Evolutionary conservation across 2,329 filamentous ascomycete species (phyloP).

Genomic region (Fusarium coicis): DNA sequence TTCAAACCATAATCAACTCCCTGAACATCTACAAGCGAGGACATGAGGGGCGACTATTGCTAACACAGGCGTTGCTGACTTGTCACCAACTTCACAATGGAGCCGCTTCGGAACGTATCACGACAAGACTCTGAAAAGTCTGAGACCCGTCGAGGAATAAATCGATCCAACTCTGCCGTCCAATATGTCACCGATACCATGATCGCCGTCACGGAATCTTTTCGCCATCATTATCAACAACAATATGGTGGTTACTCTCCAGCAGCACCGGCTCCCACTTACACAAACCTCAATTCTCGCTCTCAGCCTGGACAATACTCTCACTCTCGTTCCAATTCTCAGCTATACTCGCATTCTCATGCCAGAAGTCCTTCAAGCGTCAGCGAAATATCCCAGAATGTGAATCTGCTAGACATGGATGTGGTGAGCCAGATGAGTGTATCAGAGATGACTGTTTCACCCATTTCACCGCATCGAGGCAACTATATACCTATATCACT

Average conservation of each 20-base stretch:
- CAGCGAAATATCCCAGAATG: constrained; percentile 35
- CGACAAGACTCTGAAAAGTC: constrained; percentile 40
- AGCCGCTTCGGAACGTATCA: constrained; percentile 28
- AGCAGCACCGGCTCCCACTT: constrained; percentile 35
- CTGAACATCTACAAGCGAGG: background rate
- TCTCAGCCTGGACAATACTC: background rate
- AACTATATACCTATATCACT: constrained; percentile 15
- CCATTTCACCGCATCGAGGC: constrained; percentile 24
- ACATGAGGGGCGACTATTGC: constrained; percentile 23
- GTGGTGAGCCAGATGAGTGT: constrained; percentile 34
- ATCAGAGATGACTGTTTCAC: constrained; percentile 31
- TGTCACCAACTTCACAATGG: constrained; percentile 33
- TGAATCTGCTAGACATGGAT: constrained; percentile 30
- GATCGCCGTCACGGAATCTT: constrained; percentile 44
- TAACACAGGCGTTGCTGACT: constrained; percentile 23
- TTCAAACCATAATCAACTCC: background rate
- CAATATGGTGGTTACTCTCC: constrained; percentile 29
- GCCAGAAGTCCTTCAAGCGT: constrained; percentile 35
- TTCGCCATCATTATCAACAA: constrained; percentile 39
- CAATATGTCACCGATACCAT: constrained; percentile 40
- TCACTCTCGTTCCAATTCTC: background rate
- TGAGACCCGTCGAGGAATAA: constrained; percentile 30
- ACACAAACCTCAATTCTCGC: constrained; percentile 18
- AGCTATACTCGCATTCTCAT: constrained; percentile 8
- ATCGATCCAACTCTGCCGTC: constrained; percentile 26